Conservation (phyloP, 2,329 filamentous ascomycete species). For the Aspergillus pseudoglaucus region DNA sequence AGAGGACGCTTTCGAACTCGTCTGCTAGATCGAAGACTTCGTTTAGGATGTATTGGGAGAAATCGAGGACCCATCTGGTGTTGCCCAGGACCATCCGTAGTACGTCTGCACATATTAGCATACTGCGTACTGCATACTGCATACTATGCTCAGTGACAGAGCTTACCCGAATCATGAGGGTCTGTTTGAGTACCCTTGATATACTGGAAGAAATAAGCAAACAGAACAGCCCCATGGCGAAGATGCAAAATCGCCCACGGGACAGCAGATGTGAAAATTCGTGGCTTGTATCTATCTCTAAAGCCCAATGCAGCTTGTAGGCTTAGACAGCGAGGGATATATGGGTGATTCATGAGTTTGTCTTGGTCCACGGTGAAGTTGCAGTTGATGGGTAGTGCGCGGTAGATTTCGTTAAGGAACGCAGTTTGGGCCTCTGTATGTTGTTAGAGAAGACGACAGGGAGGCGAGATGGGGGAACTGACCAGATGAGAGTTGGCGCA, state of each 20-base stretch:
- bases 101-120: slow-evolving; percentile 49
- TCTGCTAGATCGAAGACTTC: slow-evolving; percentile 44
- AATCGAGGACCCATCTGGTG: slow-evolving; percentile 69
- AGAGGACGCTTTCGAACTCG: slow-evolving; percentile 27
- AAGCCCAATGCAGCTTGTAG: slow-evolving; percentile 74
- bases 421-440: slow-evolving; percentile 52
- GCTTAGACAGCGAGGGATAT: slow-evolving; percentile 69
- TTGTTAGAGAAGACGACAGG: no score
- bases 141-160: neutral
- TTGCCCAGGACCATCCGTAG: slow-evolving; percentile 67
- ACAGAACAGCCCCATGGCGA: slow-evolving; percentile 60
- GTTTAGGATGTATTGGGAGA: slow-evolving; percentile 51
- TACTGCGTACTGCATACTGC: neutral
- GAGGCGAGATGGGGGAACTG: no score
- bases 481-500: slow-evolving; percentile 44
- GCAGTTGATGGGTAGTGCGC: slow-evolving; percentile 63
- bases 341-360: slow-evolving; percentile 63
- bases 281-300: slow-evolving; percentile 54
- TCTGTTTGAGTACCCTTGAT: slow-evolving; percentile 45
- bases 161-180: slow-evolving; percentile 53
- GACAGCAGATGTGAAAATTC: slow-evolving; percentile 65
- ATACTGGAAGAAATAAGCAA: slow-evolving; percentile 60
- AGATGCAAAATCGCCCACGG: slow-evolving; percentile 69
- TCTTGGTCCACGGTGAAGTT: slow-evolving; percentile 81
- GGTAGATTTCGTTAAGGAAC: slow-evolving; percentile 61